Base-by-base conservation (phyloP, 1,284 basidiomycete species). In the Trichosporon coremiiforme region DNA sequence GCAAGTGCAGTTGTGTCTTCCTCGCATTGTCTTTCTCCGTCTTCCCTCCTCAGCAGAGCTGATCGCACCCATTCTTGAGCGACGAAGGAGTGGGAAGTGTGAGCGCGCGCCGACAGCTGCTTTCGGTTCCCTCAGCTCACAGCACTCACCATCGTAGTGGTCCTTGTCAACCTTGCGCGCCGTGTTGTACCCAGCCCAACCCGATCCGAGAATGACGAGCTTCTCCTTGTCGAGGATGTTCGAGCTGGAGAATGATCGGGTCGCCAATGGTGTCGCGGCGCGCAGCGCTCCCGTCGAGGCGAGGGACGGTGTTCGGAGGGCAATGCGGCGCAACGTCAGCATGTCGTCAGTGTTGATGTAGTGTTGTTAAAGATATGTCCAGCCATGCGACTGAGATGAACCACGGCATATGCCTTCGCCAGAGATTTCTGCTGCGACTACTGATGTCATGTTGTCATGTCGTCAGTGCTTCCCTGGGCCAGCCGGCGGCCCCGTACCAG, bases 161-260 rank as follows among this genome's bases (percentile, higher is more conserved):
- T 66, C 68, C 71, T 80, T 80, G 73, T 84, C 79, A 7, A 80
- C 74, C 50, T 78, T 77, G 12, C 79, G 75, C 63, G 74, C 85
- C 4, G 92, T 83, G 74, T 90, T 89, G 77, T 92, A 93, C 0
- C 92, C 92, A 69, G 90, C 92, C 92, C 92, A 94, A 25, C 92
- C 92, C 8, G 89, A 90, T 1, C 93, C 92, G 0, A 94, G 85
- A 69, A 94, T 89, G n/a, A 94, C 88, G 29, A 94, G 66, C 38
- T 50, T 63, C 60, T 72, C 71, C 41, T 70, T 72, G 2, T 22
- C 64, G 1, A 33, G n/a, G 0, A 15, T 31, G 8, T n/a, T 7
- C 8, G 66, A 35, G 10, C 60, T 22, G 15, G 57, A 7, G 60
- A 69, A 69, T n/a, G n/a, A n/a, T n/a, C n/a, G n/a, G n/a, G n/a